Percentiles rank a stretch among this genome's conserved stretches.
phyloP scores from a whole-genome alignment of 2,329 filamentous ascomycete genomes.

The Aspergillus cejpii region DNA sequence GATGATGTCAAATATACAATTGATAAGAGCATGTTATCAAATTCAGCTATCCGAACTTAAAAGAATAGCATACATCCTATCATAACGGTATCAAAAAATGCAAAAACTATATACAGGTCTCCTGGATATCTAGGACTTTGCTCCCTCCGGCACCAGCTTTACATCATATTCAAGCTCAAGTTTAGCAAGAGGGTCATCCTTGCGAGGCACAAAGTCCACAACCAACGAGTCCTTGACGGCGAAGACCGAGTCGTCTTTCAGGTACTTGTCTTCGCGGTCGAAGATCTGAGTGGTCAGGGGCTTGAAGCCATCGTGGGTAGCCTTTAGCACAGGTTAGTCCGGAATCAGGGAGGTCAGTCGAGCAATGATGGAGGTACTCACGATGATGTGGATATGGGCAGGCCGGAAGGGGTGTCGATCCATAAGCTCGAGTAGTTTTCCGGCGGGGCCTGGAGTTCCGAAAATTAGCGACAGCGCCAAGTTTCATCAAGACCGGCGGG shows the following conservation, averaged over 20 bases:
- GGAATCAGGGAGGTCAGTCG: not conserved
- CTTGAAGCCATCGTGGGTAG: conserved; percentile 55
- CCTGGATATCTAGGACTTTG: not conserved
- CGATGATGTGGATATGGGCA: conserved; percentile 58
- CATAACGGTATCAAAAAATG: conserved; percentile 3
- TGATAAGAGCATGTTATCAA: too few relatives aligned
- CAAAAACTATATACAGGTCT: not conserved
- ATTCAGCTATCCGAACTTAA: too few relatives aligned
- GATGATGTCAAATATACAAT: not conserved
- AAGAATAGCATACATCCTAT: not conserved
- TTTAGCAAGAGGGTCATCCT: conserved; percentile 48
- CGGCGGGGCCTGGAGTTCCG: conserved; percentile 45
- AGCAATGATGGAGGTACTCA: conserved; percentile 29
- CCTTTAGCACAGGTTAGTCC: conserved; percentile 27
- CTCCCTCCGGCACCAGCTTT: conserved; percentile 31
- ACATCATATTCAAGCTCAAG: conserved; percentile 52
- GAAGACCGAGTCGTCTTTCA: conserved; percentile 54
- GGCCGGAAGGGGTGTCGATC: conserved; percentile 57
- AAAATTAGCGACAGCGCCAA: conserved; percentile 2
- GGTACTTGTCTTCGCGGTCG: conserved; percentile 58
- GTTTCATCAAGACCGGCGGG: too few relatives aligned
- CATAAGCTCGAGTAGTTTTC: conserved; percentile 51
- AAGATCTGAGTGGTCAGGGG: conserved; percentile 73
- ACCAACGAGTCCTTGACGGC: conserved; percentile 54
- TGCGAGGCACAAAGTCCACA: conserved; percentile 50